These are phyloP conservation scores for Populus davidiana DNA, from an alignment of 345 rosid species.

Conservation along the genomic window DNA sequence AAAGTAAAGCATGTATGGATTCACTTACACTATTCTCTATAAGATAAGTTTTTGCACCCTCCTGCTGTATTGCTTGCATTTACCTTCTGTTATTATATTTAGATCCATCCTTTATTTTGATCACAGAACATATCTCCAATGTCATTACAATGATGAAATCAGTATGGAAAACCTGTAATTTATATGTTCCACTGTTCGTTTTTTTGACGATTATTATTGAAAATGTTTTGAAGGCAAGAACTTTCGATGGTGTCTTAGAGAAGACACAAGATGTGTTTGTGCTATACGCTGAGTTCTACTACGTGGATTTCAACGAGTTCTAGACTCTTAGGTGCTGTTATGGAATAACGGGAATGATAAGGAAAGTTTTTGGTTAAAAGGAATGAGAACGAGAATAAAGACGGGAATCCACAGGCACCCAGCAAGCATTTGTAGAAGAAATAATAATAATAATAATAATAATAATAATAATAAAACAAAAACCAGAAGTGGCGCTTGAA, in stretches of 20 bases:
- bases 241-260: neutral
- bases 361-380: too few relatives aligned
- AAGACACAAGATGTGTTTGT: neutral
- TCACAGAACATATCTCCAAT: neutral
- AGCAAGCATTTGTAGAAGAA: too few relatives aligned
- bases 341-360: too few relatives aligned
- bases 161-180: neutral
- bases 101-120: neutral
- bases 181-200: neutral
- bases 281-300: neutral
- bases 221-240: neutral
- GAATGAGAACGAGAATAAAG: too few relatives aligned
- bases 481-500: too few relatives aligned
- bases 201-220: neutral
- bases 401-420: too few relatives aligned
- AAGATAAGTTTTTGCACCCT: neutral
- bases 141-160: neutral
- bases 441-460: too few relatives aligned
- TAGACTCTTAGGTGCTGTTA: neutral
- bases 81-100: neutral
- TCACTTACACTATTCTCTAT: neutral
- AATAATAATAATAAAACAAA: too few relatives aligned
- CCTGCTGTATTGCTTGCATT: neutral
- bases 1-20: neutral
- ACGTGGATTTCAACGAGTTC: neutral